Evolutionary conservation across 1,284 basidiomycete species (phyloP).

Genomic region (Trichosporon sp.): DNA sequence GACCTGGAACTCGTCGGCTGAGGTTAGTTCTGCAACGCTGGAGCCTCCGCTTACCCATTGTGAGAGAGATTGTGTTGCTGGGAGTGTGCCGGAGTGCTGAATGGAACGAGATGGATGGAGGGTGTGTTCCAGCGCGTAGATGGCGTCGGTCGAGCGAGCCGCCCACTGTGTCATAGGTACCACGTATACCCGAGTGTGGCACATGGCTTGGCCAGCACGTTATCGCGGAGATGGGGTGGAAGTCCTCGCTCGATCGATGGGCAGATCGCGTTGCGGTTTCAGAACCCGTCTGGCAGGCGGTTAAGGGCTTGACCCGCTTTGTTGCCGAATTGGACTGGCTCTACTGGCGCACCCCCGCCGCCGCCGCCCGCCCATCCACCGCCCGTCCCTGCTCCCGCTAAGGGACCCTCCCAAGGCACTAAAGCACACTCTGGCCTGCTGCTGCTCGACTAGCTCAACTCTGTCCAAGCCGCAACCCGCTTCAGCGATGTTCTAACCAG

Average conservation of each 20-base stretch:
- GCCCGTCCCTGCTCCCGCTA: not conserved
- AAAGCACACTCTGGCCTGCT: not conserved
- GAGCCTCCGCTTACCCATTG: slow-evolving; percentile 18
- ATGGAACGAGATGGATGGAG: not conserved
- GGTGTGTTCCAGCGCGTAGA: not conserved
- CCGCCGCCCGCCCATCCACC: not conserved
- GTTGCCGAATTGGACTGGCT: not conserved
- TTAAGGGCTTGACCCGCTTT: not conserved
- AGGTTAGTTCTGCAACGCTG: not conserved
- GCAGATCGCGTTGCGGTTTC: not conserved
- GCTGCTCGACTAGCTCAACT: no score
- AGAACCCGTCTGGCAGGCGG: not conserved
- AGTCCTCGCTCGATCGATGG: not conserved
- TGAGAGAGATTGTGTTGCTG: not conserved
- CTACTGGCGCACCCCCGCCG: not conserved
- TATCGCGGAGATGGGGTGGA: not conserved
- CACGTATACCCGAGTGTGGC: slow-evolving; percentile 6
- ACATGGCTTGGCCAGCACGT: not conserved
- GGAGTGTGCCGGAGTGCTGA: not conserved
- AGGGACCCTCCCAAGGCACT: not conserved
- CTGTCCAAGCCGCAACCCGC: no score
- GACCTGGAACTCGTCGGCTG: slow-evolving; percentile 55
- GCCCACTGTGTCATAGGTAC: not conserved
- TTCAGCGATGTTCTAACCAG: not conserved
- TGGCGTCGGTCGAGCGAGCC: not conserved